Base-by-base conservation (phyloP, 2,329 filamentous ascomycete genomes). In the Tolypocladium album region DNA sequence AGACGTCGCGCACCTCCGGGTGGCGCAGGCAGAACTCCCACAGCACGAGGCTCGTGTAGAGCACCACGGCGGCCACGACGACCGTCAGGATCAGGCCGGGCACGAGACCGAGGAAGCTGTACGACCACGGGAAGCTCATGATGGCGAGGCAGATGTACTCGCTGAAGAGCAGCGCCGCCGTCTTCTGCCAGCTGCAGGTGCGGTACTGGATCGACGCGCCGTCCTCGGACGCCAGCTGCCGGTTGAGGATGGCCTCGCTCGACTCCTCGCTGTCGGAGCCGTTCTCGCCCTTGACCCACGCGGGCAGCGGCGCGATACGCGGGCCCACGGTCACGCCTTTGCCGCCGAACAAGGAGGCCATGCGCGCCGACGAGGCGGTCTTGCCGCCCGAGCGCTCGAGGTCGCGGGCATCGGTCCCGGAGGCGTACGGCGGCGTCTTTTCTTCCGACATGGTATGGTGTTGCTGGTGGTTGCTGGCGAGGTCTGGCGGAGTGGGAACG, bases 91-190 rank as follows among this genome's bases (percentile, higher is more conserved):
- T 93, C 59, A 97, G 73, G 31, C 80, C 92, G 0, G 92, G 92
- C 0, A 96, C 90, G 20, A 97, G 81, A 9, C 92, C 92, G 9
- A 97, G 82, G 36, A 93, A 78, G 52, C 90, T 90, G 74, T 97
- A 97, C 0, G 91, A 96, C 82, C 89, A 96, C 0, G 92, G 92
- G 67, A 97, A 97, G 57, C 90, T 95, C 92, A 97, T 96, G 70
- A 96, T 96, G 61, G 84, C 71, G 74, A 97, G 77, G 72, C 91
- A 96, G 61, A 97, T 97, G 72, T 97, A 97, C 78, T 97, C 92
- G 57, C 90, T 94, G 75, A 97, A 96, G 58, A 97, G 84, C 66
- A 96, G 74, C 1, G 88, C 91, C 0, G 92, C 91, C 58, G 92
- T 96, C 88, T 96, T 96, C 70, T 90, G 88, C 92, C 92, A 97